Base-by-base conservation (phyloP, 441 rosid species). In the Raphanus hybrid region DNA sequence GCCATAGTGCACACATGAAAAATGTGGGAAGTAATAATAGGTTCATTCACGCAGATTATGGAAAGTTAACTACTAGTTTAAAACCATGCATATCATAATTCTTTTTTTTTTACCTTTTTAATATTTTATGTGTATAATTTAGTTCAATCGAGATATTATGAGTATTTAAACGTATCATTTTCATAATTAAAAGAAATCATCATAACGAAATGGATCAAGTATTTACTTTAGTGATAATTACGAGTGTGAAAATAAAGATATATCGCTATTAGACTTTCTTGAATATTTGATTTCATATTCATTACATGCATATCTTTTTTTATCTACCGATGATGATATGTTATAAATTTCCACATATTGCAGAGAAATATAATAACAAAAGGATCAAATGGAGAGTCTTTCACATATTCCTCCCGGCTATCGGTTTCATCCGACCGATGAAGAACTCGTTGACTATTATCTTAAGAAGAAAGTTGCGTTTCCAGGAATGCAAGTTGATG, bases 351-450 rank as follows among this genome's bases (percentile, higher is more conserved):
- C 16, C 54, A 11, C 14, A 48, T 48, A 12, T 14, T 50, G 26
- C 66, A 78, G 81, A 73, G 39, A 52, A 64, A 27, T 57, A 66
- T 4, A 67, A 37, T 43, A 12, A 54, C 0, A 69, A 11, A 29
- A n/a, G 58, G 3, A 68, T 27, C 1, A 57, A 35, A 89, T 87
- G 92, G 84, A 85, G 54, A 62, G 82, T 16, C 77, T 87, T 58
- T 69, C 88, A 61, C 81, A 82, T 35, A 89, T 89, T 37, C 92
- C 92, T 39, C 92, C 92, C 0, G 92, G 92, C n/a, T 89, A 87
- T 81, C 86, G 92, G 41, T 89, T 88, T 77, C 92, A 88, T 75
- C 92, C 92, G 14, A 88, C 92, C 18, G 92, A 88, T 69, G 90
- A 88, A 81, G 92, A 89, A 70, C 92, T 89, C 12, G 91, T 89